Base-by-base conservation (phyloP, 2,329 filamentous ascomycete species). In the Colletotrichum orbiculare region DNA sequence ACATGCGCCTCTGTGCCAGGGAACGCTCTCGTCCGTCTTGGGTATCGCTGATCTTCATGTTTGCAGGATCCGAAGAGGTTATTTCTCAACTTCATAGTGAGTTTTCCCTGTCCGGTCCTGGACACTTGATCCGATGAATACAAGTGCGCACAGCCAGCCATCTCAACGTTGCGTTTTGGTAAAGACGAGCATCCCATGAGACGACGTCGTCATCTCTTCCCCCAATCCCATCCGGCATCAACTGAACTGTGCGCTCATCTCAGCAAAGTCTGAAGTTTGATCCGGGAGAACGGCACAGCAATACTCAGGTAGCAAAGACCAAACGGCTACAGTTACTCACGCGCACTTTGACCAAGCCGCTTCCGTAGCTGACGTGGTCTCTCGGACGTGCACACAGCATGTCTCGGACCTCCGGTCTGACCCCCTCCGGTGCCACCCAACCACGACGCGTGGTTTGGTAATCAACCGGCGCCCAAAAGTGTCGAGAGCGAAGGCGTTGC, bases 371-470 rank as follows among this genome's bases (percentile, higher is more conserved):
- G 55, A 58, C 55, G 55, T 43, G 45, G 33, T 33, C 45, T 11
- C 10, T n/a, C 46, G 55, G 55, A 50, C 55, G 54, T 58, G 55
- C 55, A 11, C 38, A 13, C 11, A 15, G 46, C 49, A 33, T 25
- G 17, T 25, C 55, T 58, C 55, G 55, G 55, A 58, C 55, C 55
- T 50, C 55, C 55, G 55, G 39, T 41, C 38, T 58, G 15, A 45
- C 38, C 12, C 45, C 8, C 25, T 25, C 8, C 37, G 12, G 37
- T 15, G 9, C 17, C 46, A 43, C 38, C 55, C 55, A 50, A 50
- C 46, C 55, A 58, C 46, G n/a, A 34, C 33, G 8, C 38, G 4
- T 43, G 38, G 8, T 58, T 58, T 58, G 55, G 38, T 35, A 58
- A 58, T 43, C 17, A 11, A 25, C 25, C 55, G 46, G 43, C 46